Evolutionary conservation across 495 filamentous ascomycete species (phyloP).

Genomic region (Penicillium cataractarum): DNA sequence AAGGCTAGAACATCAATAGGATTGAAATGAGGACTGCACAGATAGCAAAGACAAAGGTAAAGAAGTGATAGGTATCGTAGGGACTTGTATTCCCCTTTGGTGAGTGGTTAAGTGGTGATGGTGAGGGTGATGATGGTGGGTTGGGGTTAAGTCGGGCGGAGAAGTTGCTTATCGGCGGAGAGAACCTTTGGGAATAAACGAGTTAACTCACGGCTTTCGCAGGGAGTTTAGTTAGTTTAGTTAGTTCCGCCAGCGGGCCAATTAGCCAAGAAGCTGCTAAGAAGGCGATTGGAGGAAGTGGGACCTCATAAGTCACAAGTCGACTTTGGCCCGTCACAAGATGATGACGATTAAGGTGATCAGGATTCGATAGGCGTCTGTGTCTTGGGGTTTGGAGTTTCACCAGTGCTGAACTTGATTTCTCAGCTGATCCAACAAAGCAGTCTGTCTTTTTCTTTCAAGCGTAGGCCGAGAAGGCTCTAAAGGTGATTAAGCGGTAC

Average conservation of each 20-base stretch:
- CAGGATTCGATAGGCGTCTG: background rate
- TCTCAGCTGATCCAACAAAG: background rate
- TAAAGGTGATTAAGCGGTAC: background rate
- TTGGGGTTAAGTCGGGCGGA: constrained; percentile 3
- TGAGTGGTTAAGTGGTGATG: background rate
- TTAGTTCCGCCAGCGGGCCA: background rate
- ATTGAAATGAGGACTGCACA: background rate
- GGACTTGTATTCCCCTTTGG: background rate
- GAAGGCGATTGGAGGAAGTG: constrained; percentile 7
- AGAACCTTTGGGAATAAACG: background rate
- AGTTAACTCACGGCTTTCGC: background rate
- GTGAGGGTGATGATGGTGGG: background rate
- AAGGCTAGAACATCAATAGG: background rate
- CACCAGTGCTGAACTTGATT: background rate
- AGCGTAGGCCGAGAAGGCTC: background rate
- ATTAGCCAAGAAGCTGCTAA: background rate
- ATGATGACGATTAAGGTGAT: constrained; percentile 4
- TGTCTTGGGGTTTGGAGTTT: background rate
- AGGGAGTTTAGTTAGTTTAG: background rate
- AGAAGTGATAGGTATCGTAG: background rate
- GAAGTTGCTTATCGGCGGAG: constrained; percentile 11
- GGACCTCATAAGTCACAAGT: constrained; percentile 4
- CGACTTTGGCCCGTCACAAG: background rate
- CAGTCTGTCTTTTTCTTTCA: background rate
- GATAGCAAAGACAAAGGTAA: background rate